These are phyloP conservation scores for Amanita muscaria DNA, from an alignment of 768 basidiomycete genomes.

Conservation along the genomic window DNA sequence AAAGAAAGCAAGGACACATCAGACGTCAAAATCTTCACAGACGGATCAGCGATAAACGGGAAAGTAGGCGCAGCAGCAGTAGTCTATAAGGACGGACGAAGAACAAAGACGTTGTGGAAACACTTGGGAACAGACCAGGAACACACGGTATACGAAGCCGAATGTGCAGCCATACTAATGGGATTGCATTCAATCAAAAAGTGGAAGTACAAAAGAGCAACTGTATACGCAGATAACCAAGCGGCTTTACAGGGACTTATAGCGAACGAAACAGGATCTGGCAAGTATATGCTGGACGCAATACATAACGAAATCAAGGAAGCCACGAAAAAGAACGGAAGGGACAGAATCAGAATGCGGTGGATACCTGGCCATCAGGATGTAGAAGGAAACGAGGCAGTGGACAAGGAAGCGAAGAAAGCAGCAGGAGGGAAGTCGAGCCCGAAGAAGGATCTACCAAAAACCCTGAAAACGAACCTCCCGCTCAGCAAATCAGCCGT, in stretches of 20 bases:
- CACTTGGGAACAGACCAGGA: not conserved
- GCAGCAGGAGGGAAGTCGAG: too few species aligned
- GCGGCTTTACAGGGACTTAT: not conserved
- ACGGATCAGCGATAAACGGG: not conserved
- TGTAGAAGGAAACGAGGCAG: not conserved
- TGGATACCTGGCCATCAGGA: not conserved
- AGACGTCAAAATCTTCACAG: too few species aligned
- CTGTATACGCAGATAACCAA: not conserved
- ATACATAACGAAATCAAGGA: not conserved
- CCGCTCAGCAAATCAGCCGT: too few species aligned
- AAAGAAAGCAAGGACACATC: not conserved
- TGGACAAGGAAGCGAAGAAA: not conserved
- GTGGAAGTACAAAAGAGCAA: too few species aligned
- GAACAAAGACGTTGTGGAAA: not conserved
- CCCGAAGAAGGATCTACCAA: too few species aligned
- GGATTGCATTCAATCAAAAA: not conserved
- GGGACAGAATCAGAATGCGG: not conserved
- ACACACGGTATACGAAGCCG: not conserved
- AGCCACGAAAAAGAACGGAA: not conserved
- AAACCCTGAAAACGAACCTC: too few species aligned
- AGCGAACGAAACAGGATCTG: not conserved
- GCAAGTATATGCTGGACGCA: too few species aligned
- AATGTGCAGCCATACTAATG: not conserved
- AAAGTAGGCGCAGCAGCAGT: not conserved
- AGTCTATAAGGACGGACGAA: not conserved